These are phyloP conservation scores for Turnera subulata DNA, from an alignment of 345 rosid genomes.

Conservation along the genomic window DNA sequence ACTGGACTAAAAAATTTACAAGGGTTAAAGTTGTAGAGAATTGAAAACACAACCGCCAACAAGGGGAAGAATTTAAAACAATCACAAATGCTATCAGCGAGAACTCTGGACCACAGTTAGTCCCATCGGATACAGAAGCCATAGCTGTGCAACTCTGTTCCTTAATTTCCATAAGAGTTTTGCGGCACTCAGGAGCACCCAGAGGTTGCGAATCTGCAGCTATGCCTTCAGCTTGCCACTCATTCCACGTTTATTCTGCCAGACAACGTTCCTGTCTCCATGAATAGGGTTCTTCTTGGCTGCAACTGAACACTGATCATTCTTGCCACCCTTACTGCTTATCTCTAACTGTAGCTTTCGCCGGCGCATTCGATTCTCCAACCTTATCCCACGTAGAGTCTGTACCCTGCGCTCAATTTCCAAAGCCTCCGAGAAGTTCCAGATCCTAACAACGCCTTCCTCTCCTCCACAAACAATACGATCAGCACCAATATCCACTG, in stretches of 20 bases:
- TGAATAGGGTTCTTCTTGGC: constrained; percentile 66
- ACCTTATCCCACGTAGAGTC: constrained; percentile 57
- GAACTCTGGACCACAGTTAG: no score
- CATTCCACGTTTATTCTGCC: constrained; percentile 60
- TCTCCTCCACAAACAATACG: constrained; percentile 89
- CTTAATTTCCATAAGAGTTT: no score
- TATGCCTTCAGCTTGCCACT: constrained; percentile 70
- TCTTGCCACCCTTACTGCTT: constrained; percentile 48
- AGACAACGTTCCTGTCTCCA: constrained; percentile 48
- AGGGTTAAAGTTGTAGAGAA: no score
- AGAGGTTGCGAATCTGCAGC: constrained; percentile 3
- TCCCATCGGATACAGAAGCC: no score
- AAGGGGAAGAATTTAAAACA: no score
- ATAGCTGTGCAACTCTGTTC: no score
- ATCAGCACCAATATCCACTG: constrained; percentile 80
- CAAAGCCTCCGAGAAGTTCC: constrained; percentile 84
- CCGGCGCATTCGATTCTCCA: constrained; percentile 80
- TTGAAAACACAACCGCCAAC: no score
- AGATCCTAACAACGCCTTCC: constrained; percentile 75
- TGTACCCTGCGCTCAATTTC: constrained; percentile 64
- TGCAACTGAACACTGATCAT: constrained; percentile 66
- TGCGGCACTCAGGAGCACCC: not conserved
- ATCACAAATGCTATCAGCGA: no score
- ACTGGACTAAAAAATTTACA: no score
- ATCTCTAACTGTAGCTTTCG: constrained; percentile 64